Percentiles rank a stretch among this genome's conserved stretches.
Evolutionary conservation across 2,329 filamentous ascomycete genomes (phyloP).

Genomic region (Colletotrichum musae): DNA sequence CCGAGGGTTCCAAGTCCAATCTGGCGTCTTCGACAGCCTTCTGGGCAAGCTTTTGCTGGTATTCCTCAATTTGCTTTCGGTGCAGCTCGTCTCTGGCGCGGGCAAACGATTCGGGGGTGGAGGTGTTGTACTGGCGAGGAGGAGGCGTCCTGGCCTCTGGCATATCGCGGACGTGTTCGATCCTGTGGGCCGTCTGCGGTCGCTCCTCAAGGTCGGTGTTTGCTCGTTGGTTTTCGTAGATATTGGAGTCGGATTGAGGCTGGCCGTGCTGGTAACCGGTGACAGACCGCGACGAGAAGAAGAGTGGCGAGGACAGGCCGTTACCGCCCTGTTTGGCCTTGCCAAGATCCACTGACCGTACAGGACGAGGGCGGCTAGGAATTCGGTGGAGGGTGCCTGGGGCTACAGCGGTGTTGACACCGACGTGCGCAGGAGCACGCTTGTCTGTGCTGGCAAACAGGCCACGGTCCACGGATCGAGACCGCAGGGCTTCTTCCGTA

Average conservation of each 20-base stretch:
- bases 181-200: constrained; percentile 63
- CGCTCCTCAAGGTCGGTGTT: constrained; percentile 58
- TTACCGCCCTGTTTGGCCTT: constrained; percentile 47
- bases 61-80: constrained; percentile 51
- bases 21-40: constrained; percentile 43
- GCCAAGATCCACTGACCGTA: constrained; percentile 60
- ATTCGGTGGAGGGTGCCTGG: constrained; percentile 70
- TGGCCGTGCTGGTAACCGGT: constrained; percentile 60
- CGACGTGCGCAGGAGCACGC: constrained; percentile 75
- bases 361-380: constrained; percentile 56
- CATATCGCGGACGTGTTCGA: constrained; percentile 50
- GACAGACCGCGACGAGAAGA: constrained; percentile 56
- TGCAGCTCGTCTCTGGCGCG: constrained; percentile 52
- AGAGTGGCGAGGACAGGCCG: constrained; percentile 53
- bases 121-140: constrained; percentile 53
- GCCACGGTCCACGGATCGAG: constrained; percentile 75
- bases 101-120: constrained; percentile 57
- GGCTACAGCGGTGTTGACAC: constrained; percentile 72
- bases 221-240: constrained; percentile 54
- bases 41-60: constrained; percentile 50
- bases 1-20: constrained; percentile 45
- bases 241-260: constrained; percentile 61
- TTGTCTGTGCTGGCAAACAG: constrained; percentile 73
- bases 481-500: constrained; percentile 66
- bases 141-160: constrained; percentile 54